Evolutionary conservation across 202 grass and related monocot genomes (phyloP), one percentile per base, ranked within the genome.

Genomic region (Thinopyrum obtusiflorum): DNA sequence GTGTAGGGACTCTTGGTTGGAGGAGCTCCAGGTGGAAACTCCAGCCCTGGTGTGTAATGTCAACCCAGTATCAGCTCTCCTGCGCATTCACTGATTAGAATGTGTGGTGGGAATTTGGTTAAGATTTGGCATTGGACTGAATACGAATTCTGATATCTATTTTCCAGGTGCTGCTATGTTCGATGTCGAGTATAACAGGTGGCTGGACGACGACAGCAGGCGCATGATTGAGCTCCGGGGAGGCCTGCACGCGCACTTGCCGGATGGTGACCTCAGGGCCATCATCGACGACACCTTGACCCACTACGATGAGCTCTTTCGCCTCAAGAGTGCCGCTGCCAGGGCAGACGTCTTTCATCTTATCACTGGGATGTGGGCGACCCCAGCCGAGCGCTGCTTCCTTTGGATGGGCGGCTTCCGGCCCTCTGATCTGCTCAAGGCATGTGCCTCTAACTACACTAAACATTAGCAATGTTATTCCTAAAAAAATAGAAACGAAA

Each of bases 321-420:
- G 57, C 73, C 81, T 98, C 33, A 93, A 92, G 79, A 86, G 61
- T 11, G 21, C 49, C 1, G 82, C 83, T 3, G 91, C 83, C 8
- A 93, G 83, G 72, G 67, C 89, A 1, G 95, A 98, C 26, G 89
- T 98, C 14, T 98, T 95, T 72, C 95, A 98, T 77, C 84, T 98
- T 70, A 90, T 98, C 68, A 90, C 86, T 9, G 95, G 95, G 28
- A 82, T 77, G 89, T 98, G 95, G 95, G 86, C 86, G 3, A 89
- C 87, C 25, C 87, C 91, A 0, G 86, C 91, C 0, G 95, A 98
- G 76, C 89, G 92, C 27, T 97, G 92, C 78, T 97, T 97, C 84
- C 83, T 95, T 25, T 97, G 95, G 95, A 95, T 98, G 74, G 91
- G 87, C 29, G 95, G 95, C 42, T 98, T 98, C 80, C 79, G 86